Evolutionary conservation across 257 asterid species (phyloP).

Genomic region (Jaltomata sinuosa): DNA sequence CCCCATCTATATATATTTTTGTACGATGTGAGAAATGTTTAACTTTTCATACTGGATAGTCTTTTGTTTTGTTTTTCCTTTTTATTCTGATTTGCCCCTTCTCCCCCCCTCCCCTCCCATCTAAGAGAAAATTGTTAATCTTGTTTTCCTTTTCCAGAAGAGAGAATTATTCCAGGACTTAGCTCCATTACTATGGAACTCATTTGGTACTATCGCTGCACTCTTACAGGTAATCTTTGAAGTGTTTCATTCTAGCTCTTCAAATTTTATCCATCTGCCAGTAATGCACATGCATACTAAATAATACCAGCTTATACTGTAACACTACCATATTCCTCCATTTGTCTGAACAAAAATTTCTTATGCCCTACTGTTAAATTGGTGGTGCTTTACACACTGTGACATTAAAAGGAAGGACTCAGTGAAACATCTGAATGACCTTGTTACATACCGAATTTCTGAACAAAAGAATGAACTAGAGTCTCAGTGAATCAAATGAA

Average conservation of each 20-base stretch:
- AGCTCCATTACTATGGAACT: conserved; percentile 92
- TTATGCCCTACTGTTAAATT: background rate
- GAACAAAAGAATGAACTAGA: background rate
- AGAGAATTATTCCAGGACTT: conserved; percentile 84
- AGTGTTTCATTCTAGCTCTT: background rate
- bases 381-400: background rate
- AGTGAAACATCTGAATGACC: background rate
- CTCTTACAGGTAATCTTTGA: conserved; percentile 68
- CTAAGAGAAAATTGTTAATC: background rate
- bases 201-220: conserved; percentile 89
- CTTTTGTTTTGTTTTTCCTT: background rate
- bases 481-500: background rate
- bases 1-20: background rate
- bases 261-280: background rate
- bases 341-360: background rate
- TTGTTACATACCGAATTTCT: background rate
- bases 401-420: background rate
- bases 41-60: background rate
- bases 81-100: background rate
- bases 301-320: background rate
- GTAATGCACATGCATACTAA: background rate
- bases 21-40: background rate
- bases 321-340: background rate
- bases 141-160: conserved; percentile 40
- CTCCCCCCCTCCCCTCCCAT: background rate